Percentiles rank a stretch among this genome's conserved stretches.
phyloP scores from a whole-genome alignment of 1,284 basidiomycete species.

The Puccinia triticina region DNA sequence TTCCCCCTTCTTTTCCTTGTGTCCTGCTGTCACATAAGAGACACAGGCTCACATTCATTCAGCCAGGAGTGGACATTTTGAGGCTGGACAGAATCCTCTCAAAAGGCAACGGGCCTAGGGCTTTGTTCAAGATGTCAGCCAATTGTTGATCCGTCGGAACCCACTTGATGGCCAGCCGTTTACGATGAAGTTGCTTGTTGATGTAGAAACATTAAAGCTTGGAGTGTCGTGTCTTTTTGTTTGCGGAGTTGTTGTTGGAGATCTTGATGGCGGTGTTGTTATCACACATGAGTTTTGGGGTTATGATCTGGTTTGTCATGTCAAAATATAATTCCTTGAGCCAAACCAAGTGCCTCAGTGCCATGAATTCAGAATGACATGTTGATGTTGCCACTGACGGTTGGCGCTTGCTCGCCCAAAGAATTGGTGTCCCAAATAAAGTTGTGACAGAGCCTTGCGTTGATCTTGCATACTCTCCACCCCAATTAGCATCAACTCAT shows the following conservation, averaged over 20 bases:
- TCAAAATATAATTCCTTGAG: conserved; percentile 8
- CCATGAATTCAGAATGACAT: not conserved
- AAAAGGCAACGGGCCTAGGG: not conserved
- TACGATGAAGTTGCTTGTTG: not conserved
- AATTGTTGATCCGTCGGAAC: not conserved
- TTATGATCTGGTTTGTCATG: not conserved
- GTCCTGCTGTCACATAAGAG: too few relatives aligned
- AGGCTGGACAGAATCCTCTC: conserved; percentile 17
- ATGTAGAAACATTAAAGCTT: not conserved
- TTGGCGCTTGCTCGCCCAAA: conserved; percentile 7
- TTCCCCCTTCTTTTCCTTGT: too few relatives aligned
- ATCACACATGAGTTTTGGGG: conserved; percentile 5
- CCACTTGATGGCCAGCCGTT: not conserved
- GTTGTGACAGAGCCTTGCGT: not conserved
- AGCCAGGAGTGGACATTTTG: not conserved
- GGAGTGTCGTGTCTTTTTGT: not conserved
- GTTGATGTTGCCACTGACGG: not conserved
- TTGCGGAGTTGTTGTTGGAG: conserved; percentile 1
- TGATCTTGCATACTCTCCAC: not conserved
- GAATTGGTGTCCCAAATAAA: not conserved
- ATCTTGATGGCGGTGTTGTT: not conserved
- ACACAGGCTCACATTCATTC: too few relatives aligned
- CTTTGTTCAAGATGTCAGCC: conserved; percentile 26
- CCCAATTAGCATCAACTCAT: conserved; percentile 21
- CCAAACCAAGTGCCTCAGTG: not conserved